These are phyloP conservation scores for Tarenaya hassleriana DNA, from an alignment of 345 rosid species.

Conservation along the genomic window DNA sequence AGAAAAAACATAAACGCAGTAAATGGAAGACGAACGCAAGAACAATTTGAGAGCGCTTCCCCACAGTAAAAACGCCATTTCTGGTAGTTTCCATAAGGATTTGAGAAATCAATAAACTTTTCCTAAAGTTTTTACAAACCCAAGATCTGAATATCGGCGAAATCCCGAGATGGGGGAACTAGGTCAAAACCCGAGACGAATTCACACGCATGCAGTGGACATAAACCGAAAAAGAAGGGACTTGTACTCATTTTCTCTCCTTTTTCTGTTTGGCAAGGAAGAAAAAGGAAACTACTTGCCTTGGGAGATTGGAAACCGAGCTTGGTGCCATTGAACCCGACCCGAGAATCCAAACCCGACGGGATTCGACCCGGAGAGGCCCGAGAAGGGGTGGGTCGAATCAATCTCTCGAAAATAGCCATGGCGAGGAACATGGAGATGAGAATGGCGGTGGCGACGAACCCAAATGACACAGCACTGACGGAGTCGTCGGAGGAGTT, in stretches of 20 bases:
- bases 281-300: conserved; percentile 27
- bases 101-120: too few species aligned
- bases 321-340: conserved; percentile 40
- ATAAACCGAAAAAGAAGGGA: neutral
- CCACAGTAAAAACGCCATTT: too few species aligned
- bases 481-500: conserved; percentile 51
- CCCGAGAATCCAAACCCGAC: conserved; percentile 49
- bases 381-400: conserved; percentile 34
- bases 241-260: conserved; percentile 3
- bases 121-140: too few species aligned
- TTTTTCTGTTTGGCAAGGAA: neutral
- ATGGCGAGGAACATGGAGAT: conserved; percentile 84
- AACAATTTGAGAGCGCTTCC: too few species aligned
- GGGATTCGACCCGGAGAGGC: conserved; percentile 10
- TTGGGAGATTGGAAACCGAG: conserved; percentile 65
- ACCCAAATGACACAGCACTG: conserved; percentile 80
- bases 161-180: neutral
- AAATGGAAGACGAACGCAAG: too few species aligned
- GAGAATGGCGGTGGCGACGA: conserved; percentile 85
- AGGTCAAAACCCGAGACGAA: neutral
- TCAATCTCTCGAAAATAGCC: conserved; percentile 76
- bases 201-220: neutral
- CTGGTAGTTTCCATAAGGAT: too few species aligned
- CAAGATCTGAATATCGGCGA: neutral
- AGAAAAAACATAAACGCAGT: too few species aligned